phyloP scores from a whole-genome alignment of 345 rosid genomes.

The Eucalyptus tenuipes region DNA sequence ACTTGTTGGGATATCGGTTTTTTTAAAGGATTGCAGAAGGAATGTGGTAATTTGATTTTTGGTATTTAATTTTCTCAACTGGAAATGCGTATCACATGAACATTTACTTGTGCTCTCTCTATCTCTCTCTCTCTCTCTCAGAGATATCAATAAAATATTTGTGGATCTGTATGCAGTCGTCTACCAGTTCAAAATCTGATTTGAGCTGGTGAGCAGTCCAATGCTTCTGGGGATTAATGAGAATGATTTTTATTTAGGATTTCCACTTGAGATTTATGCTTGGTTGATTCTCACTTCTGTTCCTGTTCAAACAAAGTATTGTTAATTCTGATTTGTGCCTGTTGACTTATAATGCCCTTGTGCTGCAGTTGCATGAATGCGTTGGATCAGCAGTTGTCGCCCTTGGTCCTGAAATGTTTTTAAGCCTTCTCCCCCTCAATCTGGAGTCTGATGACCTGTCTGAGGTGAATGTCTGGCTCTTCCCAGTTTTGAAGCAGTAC shows the following conservation, averaged over 20 bases:
- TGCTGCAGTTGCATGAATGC: conserved; percentile 83
- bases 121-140: background rate
- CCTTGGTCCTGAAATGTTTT: conserved; percentile 85
- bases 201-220: background rate
- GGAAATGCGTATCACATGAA: background rate
- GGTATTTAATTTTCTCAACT: background rate
- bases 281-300: background rate
- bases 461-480: conserved; percentile 84
- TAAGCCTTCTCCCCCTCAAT: conserved; percentile 58
- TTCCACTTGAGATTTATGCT: background rate
- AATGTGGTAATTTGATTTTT: background rate
- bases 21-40: background rate
- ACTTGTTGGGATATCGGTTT: background rate
- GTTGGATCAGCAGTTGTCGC: conserved; percentile 92
- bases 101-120: background rate
- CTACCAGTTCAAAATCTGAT: background rate
- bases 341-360: conserved; percentile 25
- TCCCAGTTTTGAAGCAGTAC: conserved; percentile 90
- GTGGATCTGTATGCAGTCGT: background rate
- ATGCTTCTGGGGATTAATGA: background rate
- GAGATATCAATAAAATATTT: background rate
- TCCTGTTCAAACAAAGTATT: background rate
- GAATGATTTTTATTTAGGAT: background rate
- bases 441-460: conserved; percentile 71
- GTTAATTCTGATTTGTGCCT: background rate